A percentile compares a stretch with the other conserved stretches of the same genome.
These are phyloP conservation scores for Yamadazyma diospyri DNA, from an alignment of 1,139 yeast species.

Conservation along the genomic window DNA sequence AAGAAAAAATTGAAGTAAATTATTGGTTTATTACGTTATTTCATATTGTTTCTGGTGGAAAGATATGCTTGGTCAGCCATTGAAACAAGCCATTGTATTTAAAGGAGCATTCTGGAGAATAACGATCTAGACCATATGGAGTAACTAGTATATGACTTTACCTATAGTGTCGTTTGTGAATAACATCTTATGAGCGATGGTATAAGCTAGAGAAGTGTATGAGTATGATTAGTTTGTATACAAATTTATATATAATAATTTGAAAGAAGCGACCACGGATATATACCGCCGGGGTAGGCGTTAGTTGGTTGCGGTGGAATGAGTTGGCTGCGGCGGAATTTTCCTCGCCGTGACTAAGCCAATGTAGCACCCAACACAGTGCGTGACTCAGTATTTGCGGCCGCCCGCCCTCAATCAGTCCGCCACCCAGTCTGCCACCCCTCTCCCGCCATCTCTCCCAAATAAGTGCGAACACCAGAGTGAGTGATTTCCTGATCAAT, in stretches of 20 bases:
- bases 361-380: too few relatives aligned
- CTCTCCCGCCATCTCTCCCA: not conserved
- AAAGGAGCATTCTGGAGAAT: not conserved
- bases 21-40: slow-evolving; percentile 4
- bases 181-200: too few relatives aligned
- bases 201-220: slow-evolving; percentile 8
- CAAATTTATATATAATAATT: slow-evolving; percentile 6
- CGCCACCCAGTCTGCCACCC: too few relatives aligned
- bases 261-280: not conserved
- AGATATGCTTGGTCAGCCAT: not conserved
- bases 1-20: slow-evolving; percentile 96
- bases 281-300: too few relatives aligned
- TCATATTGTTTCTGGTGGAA: slow-evolving; percentile 1
- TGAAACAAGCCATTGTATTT: too few relatives aligned
- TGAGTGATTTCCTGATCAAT: slow-evolving; percentile 6
- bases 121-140: slow-evolving; percentile 1
- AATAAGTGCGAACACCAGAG: slow-evolving; percentile 4
- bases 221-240: slow-evolving; percentile 11
- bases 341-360: too few relatives aligned
- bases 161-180: not conserved
- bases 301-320: too few relatives aligned
- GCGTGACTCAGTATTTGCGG: too few relatives aligned
- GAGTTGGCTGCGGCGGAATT: too few relatives aligned
- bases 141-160: slow-evolving; percentile 7
- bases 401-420: too few relatives aligned